Conservation (phyloP, 1,139 yeast genomes). For the Diutina catenulata region DNA sequence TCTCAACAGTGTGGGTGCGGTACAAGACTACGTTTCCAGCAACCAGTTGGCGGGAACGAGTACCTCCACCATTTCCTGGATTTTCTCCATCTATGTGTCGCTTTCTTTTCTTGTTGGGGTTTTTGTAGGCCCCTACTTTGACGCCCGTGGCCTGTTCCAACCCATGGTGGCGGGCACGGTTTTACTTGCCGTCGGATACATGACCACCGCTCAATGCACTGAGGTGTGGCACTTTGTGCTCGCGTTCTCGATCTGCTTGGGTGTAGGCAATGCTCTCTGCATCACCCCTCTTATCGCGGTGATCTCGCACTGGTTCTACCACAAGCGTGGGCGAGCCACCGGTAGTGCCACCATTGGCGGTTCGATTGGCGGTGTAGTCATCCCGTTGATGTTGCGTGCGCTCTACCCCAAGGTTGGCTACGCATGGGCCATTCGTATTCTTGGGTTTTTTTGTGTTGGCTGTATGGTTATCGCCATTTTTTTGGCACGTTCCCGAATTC, state of each 20-base stretch:
- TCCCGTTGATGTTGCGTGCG: slow-evolving; percentile 15
- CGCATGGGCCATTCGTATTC: slow-evolving; percentile 19
- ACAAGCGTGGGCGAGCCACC: slow-evolving; percentile 15
- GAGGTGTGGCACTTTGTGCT: slow-evolving; percentile 17
- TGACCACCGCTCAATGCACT: slow-evolving; percentile 14
- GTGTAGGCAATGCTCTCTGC: slow-evolving; percentile 32
- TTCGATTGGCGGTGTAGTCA: slow-evolving; percentile 19
- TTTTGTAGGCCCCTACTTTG: slow-evolving; percentile 18
- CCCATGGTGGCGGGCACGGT: slow-evolving; percentile 13
- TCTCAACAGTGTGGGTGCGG: slow-evolving; percentile 19
- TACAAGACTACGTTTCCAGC: slow-evolving; percentile 15
- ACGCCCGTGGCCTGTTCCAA: slow-evolving; percentile 14
- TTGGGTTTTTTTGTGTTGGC: slow-evolving; percentile 11
- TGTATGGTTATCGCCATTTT: background rate
- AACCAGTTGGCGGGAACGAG: slow-evolving; percentile 12
- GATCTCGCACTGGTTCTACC: slow-evolving; percentile 16
- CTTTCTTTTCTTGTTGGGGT: slow-evolving; percentile 17
- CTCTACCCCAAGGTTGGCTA: slow-evolving; percentile 17
- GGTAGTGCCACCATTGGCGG: slow-evolving; percentile 19
- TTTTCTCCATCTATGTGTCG: slow-evolving; percentile 21
- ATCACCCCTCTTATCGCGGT: slow-evolving; percentile 44
- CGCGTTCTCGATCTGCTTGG: slow-evolving; percentile 16
- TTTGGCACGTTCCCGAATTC: background rate
- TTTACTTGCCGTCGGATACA: slow-evolving; percentile 14
- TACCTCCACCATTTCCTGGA: slow-evolving; percentile 21